Evolutionary conservation across 495 filamentous ascomycete genomes (phyloP).

Genomic region (Tetracladium marchalianum): DNA sequence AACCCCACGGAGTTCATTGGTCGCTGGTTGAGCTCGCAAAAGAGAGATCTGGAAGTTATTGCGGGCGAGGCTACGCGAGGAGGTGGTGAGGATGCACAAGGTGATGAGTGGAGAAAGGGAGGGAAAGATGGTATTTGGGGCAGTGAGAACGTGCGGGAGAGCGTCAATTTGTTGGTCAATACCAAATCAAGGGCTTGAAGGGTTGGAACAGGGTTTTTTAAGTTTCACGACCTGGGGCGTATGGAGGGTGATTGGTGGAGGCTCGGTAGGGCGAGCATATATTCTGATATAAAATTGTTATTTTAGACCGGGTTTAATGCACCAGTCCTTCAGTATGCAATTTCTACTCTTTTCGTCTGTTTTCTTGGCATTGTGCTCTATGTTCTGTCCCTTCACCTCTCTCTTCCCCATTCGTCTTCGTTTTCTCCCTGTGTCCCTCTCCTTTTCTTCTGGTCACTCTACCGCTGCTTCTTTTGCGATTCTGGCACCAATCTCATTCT

Average conservation of each 20-base stretch:
- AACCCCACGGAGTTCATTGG: slow-evolving; percentile 77
- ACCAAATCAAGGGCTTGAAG: slow-evolving; percentile 23
- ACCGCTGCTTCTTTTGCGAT: background rate
- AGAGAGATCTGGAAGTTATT: slow-evolving; percentile 81
- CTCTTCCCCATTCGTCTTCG: no score
- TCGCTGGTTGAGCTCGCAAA: slow-evolving; percentile 80
- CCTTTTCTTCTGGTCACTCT: background rate
- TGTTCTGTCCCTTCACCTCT: no score
- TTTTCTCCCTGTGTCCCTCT: no score
- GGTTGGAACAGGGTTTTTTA: no score
- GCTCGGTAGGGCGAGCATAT: no score
- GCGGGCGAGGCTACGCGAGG: slow-evolving; percentile 68
- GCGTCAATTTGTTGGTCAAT: slow-evolving; percentile 39
- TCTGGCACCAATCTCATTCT: slow-evolving; percentile 6
- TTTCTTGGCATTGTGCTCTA: no score
- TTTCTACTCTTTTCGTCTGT: no score
- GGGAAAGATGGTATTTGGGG: slow-evolving; percentile 42
- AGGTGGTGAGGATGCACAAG: slow-evolving; percentile 47
- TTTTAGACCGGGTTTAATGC: no score
- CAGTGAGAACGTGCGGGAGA: slow-evolving; percentile 43
- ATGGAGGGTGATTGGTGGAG: no score
- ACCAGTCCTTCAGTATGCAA: no score
- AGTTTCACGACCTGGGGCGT: no score
- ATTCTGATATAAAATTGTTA: no score
- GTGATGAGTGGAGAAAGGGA: slow-evolving; percentile 47